Percentiles rank a stretch among this genome's conserved stretches.
These are phyloP conservation scores for Suillus decipiens DNA, from an alignment of 768 basidiomycete species.

Conservation along the genomic window DNA sequence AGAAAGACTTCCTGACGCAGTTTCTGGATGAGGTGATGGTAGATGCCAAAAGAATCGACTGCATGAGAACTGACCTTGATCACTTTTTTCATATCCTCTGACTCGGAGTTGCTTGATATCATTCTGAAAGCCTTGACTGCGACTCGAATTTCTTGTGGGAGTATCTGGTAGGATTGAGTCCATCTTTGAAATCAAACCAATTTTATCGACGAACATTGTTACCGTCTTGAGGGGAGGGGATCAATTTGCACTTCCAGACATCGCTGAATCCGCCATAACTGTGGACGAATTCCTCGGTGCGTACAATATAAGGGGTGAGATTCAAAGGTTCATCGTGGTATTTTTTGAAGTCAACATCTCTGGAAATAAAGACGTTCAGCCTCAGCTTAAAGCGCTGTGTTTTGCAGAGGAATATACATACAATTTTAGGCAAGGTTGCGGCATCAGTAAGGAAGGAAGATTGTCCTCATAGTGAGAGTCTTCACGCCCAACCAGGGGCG, in stretches of 20 bases:
- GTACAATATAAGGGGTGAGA: neutral
- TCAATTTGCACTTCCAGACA: neutral
- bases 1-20: conserved; percentile 23
- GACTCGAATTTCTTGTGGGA: neutral
- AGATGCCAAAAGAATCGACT: neutral
- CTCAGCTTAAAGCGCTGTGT: neutral
- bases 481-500: neutral
- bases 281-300: neutral
- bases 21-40: conserved; percentile 9
- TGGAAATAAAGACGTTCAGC: neutral
- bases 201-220: neutral
- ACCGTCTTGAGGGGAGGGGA: neutral
- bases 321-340: neutral
- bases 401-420: neutral
- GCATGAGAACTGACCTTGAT: neutral
- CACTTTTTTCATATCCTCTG: neutral
- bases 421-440: neutral
- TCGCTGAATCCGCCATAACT: neutral
- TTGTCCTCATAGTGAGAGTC: neutral
- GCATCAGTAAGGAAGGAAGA: neutral
- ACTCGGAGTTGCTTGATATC: neutral
- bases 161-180: neutral
- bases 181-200: neutral
- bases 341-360: neutral
- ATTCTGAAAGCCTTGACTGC: conserved; percentile 1